Evolutionary conservation across 257 asterid genomes (phyloP).

Genomic region (Rauvolfia tetraphylla): DNA sequence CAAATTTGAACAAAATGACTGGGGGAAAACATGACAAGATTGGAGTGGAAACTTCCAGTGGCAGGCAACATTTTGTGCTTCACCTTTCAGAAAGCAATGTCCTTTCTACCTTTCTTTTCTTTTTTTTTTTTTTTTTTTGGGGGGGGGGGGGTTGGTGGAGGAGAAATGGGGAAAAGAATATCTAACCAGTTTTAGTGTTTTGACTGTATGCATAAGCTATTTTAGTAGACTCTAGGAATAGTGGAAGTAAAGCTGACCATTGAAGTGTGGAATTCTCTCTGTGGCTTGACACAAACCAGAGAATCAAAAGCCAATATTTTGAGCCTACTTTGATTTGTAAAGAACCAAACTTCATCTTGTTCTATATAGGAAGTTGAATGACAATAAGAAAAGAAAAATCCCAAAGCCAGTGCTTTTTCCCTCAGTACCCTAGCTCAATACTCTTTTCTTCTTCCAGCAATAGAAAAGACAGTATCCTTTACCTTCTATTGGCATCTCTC

Average conservation of each 20-base stretch:
- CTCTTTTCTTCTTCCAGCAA: too few species aligned
- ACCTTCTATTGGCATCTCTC: not conserved
- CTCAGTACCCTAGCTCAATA: too few species aligned
- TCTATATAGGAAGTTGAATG: not conserved
- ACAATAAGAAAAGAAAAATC: not conserved
- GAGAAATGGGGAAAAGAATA: not conserved
- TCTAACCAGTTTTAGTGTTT: not conserved
- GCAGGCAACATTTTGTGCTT: not conserved
- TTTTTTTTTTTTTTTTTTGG: too few species aligned
- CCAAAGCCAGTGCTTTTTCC: not conserved
- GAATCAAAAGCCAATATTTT: not conserved
- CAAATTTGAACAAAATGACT: not conserved
- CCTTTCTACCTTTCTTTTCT: too few species aligned
- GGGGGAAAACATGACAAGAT: not conserved
- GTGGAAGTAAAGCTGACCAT: conserved; percentile 1
- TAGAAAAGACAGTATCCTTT: not conserved
- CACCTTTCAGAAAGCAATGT: not conserved
- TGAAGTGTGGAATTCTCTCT: not conserved
- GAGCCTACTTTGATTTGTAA: not conserved
- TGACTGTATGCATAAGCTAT: not conserved
- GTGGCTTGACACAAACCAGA: not conserved
- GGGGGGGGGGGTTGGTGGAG: too few species aligned
- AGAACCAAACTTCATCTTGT: not conserved
- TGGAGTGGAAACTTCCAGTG: not conserved
- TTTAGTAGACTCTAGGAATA: too few species aligned